phyloP scores from a whole-genome alignment of 2,329 filamentous ascomycete species.

The Phyllosticta paracitricarpa region DNA sequence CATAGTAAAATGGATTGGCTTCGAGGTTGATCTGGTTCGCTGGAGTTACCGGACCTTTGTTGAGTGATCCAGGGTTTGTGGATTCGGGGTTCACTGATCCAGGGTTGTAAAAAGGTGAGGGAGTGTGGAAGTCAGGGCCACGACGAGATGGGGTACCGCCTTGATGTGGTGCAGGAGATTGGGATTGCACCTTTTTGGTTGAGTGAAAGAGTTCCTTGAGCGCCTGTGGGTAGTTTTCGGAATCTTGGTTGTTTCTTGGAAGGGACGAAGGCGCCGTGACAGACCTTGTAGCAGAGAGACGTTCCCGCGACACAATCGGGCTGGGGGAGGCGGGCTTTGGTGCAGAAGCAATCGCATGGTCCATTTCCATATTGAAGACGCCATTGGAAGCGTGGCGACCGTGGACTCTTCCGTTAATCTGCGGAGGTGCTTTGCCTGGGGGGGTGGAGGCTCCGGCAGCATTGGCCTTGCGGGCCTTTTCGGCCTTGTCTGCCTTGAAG shows the following conservation, averaged over 20 bases:
- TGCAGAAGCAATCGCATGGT: constrained; percentile 26
- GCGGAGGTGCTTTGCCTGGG: constrained; percentile 21
- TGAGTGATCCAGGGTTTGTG: constrained; percentile 20
- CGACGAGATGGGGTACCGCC: not conserved
- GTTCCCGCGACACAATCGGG: constrained; percentile 2
- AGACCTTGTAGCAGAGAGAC: constrained; percentile 40
- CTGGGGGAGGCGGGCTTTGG: constrained; percentile 7
- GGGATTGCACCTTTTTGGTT: constrained; percentile 3
- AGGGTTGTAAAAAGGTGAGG: constrained; percentile 30
- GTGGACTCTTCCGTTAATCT: constrained; percentile 11
- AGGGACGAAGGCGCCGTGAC: constrained; percentile 5
- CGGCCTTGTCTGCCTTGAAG: constrained; percentile 76
- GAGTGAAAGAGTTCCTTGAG: constrained; percentile 38
- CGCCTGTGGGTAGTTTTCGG: constrained; percentile 36
- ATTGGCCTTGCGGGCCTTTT: constrained; percentile 55
- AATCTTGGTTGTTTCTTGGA: constrained; percentile 10
- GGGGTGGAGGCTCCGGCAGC: constrained; percentile 11
- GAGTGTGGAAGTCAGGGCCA: constrained; percentile 19
- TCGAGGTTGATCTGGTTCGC: constrained; percentile 13
- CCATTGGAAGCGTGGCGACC: constrained; percentile 37
- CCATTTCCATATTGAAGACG: constrained; percentile 60
- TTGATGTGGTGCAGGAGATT: not conserved
- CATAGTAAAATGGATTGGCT: constrained; percentile 31
- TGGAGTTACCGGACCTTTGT: constrained; percentile 26
- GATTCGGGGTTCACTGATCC: constrained; percentile 15